Conservation (phyloP, 140 eudicot species). For the Anethum foeniculum region DNA sequence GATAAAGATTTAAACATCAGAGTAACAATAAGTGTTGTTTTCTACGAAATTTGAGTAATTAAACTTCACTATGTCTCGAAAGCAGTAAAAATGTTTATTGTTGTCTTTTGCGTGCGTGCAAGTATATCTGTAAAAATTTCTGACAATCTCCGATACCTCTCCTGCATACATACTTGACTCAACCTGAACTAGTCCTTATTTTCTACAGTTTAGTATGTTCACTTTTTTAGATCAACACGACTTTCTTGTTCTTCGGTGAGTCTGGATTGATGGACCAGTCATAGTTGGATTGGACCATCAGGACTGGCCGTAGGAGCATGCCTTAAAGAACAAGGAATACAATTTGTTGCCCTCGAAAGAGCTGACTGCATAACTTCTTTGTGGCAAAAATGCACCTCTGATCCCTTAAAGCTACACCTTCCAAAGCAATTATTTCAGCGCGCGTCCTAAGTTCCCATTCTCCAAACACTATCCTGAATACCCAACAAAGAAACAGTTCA, state of each 20-base stretch:
- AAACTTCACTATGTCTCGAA: neutral
- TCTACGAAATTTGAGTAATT: neutral
- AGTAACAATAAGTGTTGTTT: neutral
- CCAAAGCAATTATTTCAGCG: conserved; percentile 81
- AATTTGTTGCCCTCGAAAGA: conserved; percentile 65
- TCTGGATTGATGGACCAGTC: conserved; percentile 50
- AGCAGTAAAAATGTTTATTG: neutral
- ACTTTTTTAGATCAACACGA: conserved; percentile 20
- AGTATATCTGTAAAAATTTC: neutral
- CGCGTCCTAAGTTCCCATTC: conserved; percentile 54
- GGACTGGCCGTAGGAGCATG: conserved; percentile 56
- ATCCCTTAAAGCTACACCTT: conserved; percentile 80
- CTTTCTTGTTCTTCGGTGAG: conserved; percentile 29
- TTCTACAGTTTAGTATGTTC: conserved; percentile 18
- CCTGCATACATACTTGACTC: neutral
- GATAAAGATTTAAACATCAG: neutral
- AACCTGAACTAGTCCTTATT: neutral
- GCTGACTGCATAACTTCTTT: conserved; percentile 85
- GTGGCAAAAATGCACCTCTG: conserved; percentile 73
- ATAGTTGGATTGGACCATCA: conserved; percentile 52
- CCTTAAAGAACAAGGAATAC: conserved; percentile 63
- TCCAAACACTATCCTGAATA: conserved; percentile 78
- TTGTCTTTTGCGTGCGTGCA: neutral
- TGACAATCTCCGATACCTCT: neutral
- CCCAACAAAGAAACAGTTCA: conserved; percentile 63